Percentiles rank a stretch among this genome's conserved stretches.
These are phyloP conservation scores for Sechiopsis laciniata DNA, from an alignment of 306 rosid genomes.

Conservation along the genomic window DNA sequence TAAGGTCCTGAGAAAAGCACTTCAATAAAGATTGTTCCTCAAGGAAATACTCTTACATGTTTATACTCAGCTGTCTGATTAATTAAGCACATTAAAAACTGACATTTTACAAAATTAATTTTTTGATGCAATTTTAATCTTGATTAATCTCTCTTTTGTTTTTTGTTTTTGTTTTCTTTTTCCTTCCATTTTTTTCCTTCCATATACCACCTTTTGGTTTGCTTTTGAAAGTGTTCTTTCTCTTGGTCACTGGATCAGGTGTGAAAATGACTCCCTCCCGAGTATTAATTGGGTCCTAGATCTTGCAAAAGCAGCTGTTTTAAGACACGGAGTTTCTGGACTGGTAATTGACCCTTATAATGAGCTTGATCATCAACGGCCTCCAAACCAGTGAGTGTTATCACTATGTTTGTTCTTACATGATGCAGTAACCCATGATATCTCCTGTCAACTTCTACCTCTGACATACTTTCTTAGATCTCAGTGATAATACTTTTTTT, in stretches of 20 bases:
- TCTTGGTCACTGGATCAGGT: slow-evolving; percentile 42
- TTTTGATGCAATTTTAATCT: not conserved
- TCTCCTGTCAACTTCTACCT: not conserved
- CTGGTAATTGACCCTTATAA: slow-evolving; percentile 98
- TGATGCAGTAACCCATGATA: not conserved
- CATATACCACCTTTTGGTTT: slow-evolving; percentile 13
- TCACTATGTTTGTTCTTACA: slow-evolving; percentile 5
- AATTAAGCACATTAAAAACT: not conserved
- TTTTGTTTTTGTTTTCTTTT: not conserved
- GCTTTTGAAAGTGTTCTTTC: slow-evolving; percentile 23
- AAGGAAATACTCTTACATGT: not conserved
- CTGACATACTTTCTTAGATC: slow-evolving; percentile 4
- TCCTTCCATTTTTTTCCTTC: too few relatives aligned
- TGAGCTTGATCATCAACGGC: slow-evolving; percentile 95
- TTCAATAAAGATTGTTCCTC: not conserved
- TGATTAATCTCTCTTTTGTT: not conserved
- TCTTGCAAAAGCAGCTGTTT: slow-evolving; percentile 78
- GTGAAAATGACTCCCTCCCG: slow-evolving; percentile 87
- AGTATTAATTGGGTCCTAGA: slow-evolving; percentile 78
- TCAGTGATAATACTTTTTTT: not conserved
- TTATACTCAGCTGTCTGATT: not conserved
- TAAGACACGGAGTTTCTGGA: slow-evolving; percentile 91
- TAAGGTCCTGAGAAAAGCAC: not conserved
- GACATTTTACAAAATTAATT: not conserved
- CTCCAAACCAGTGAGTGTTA: slow-evolving; percentile 65